Evolutionary conservation across 140 eudicot genomes (phyloP), one percentile per base, ranked within the genome.

Genomic region (Stevia rebaudiana): DNA sequence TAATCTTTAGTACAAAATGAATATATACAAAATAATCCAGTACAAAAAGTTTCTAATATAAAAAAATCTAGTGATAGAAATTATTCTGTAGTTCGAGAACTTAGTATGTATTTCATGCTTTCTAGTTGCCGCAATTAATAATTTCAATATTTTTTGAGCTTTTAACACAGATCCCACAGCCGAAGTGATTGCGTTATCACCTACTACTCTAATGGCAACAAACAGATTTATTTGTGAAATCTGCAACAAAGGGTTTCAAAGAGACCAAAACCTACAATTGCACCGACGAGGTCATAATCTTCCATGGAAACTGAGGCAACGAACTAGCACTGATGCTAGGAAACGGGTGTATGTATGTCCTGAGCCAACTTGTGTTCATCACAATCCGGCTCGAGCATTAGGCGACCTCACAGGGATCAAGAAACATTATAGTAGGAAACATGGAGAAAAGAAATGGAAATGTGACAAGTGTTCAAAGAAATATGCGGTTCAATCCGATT

Each of bases 361-460:
- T 2, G 96, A 88, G 77, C 85, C 90, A 0, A 69, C 81, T 0
- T 85, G 96, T 61, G 90, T 88, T 60, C 96, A 88, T 59, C 94
- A 88, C 71, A 85, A 85, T 48, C 84, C 90, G 1, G 82, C 81
- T 44, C 81, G 96, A 0, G 96, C 96, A 12, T 30, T 88, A 3
- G 96, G 96, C 0, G 96, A 85, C 69, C 88, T 88, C 1, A 85
- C 96, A 0, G 94, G 96, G 15, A 88, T 88, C 56, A 88, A 88
- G 80, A 88, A 88, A 61, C 96, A 88, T 63, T 88, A 66, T 54
- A 85, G 96, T 41, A 50, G 96, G 19, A 88, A 88, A 76, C 96
- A 88, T 48, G 96, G 96, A 3, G 96, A 88, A 78, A 88, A 88
- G 53, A 88, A 88, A 70, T 88, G 96, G 96, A 88, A 88, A 73